Conservation (phyloP, 257 asterid species). For the Leptodermis oblonga region DNA sequence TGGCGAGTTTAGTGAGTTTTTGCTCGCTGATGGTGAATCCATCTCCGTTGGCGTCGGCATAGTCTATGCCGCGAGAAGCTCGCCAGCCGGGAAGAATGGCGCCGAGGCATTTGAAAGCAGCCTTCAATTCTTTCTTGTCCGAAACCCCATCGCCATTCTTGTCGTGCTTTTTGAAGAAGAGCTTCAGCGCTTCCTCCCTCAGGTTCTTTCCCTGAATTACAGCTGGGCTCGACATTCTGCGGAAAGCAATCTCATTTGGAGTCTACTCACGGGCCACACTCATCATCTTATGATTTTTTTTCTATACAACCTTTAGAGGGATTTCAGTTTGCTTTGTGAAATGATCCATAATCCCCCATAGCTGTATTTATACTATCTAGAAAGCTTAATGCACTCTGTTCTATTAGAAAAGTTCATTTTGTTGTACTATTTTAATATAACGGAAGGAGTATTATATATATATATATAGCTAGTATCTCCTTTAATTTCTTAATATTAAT, state of each 20-base stretch:
- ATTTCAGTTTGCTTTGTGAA: not conserved
- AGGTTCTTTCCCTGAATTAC: not conserved
- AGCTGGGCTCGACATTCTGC: not conserved
- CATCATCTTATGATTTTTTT: too few species aligned
- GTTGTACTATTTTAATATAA: too few species aligned
- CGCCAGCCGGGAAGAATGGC: slow-evolving; percentile 10
- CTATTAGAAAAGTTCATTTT: too few species aligned
- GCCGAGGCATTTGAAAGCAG: slow-evolving; percentile 18
- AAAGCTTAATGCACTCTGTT: too few species aligned
- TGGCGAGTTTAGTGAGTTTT: slow-evolving; percentile 2
- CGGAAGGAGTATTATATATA: too few species aligned
- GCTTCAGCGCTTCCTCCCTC: slow-evolving; percentile 5
- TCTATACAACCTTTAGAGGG: too few species aligned
- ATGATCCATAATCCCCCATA: not conserved
- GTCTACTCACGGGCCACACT: too few species aligned
- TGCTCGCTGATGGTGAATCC: slow-evolving; percentile 11
- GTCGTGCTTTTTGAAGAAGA: slow-evolving; percentile 13
- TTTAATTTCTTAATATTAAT: too few species aligned
- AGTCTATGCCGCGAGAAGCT: slow-evolving; percentile 4
- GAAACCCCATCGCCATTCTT: slow-evolving; percentile 19
- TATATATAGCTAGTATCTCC: too few species aligned
- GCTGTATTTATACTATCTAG: not conserved
- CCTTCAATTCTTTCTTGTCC: slow-evolving; percentile 14
- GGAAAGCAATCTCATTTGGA: too few species aligned
- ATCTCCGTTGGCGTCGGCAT: slow-evolving; percentile 19